Evolutionary conservation across 345 rosid genomes (phyloP), one percentile per base, ranked within the genome.

Genomic region (Nasturtium officinale): DNA sequence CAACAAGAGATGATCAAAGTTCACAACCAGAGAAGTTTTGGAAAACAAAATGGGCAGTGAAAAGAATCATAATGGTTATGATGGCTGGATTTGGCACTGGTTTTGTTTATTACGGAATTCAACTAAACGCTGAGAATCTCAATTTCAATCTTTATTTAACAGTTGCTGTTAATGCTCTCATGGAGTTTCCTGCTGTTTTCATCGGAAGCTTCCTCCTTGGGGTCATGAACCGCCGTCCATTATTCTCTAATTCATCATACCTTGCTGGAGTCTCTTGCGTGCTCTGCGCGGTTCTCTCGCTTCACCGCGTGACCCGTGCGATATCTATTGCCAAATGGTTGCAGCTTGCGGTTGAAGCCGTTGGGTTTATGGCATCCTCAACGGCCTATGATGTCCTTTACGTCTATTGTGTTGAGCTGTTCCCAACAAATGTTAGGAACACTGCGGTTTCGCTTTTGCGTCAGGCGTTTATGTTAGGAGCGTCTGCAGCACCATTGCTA

Each of bases 171-270:
- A 91, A 89, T 38, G 96, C 90, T 17, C 5, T 79, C 1, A 84
- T 85, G 96, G 97, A 91, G 79, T 86, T 91, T 62, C 96, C 96
- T 0, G 92, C 91, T 0, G 87, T 87, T 61, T 56, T 87, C 58
- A 67, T 87, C 0, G 90, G 90, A 13, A 63, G 79, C 16, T 29
- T 84, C 28, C 80, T 89, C 2, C 65, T 87, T 7, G 73, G 89
- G 3, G 75, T 83, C 69, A 76, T 79, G 50, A 83, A 82, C 67
- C 84, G 91, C 16, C 91, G 91, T 15, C 76, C 81, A 3, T 70
- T 89, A 3, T 85, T 84, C 75, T 85, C 85, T 0, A 40, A 30
- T 20, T 87, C 93, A 5, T 82, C 90, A 10, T 74, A 63, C 74
- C 3, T 81, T 3, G 89, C 88, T 0, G 96, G 93, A 38, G 35